Percentiles rank a stretch among this genome's conserved stretches.
Evolutionary conservation across 139 green algal species (phyloP).

Genomic region (Axilococcus clingmanii): DNA sequence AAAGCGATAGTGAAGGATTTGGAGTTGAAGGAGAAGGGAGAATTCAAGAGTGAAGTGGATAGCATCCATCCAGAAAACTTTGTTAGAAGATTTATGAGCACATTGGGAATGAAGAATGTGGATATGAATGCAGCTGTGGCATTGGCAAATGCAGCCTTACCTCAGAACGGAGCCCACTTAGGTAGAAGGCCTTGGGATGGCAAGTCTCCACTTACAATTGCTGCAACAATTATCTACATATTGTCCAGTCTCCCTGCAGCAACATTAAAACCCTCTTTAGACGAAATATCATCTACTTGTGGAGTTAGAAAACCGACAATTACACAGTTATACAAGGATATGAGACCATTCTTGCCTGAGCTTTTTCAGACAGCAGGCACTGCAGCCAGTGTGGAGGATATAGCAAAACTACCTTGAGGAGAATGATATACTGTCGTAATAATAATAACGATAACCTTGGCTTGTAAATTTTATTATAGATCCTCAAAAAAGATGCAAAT

Average conservation of each 20-base stretch:
- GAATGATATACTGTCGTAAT: background rate
- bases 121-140: slow-evolving; percentile 19
- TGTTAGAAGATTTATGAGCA: slow-evolving; percentile 41
- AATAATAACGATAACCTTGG: no score
- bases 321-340: slow-evolving; percentile 35
- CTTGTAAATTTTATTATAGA: no score
- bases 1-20: slow-evolving; percentile 50
- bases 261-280: slow-evolving; percentile 8
- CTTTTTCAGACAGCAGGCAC: slow-evolving; percentile 14
- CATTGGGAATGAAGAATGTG: slow-evolving; percentile 14
- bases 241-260: slow-evolving; percentile 36
- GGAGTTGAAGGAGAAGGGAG: slow-evolving; percentile 26
- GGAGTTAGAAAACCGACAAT: slow-evolving; percentile 52
- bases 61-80: slow-evolving; percentile 30
- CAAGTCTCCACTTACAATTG: slow-evolving; percentile 55
- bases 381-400: slow-evolving; percentile 13
- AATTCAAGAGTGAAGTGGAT: slow-evolving; percentile 19
- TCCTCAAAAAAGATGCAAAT: slow-evolving; percentile 56
- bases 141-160: slow-evolving; percentile 17
- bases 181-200: slow-evolving; percentile 50
- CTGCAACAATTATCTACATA: slow-evolving; percentile 59
- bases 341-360: slow-evolving; percentile 17
- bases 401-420: slow-evolving; percentile 4
- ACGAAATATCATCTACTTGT: slow-evolving; percentile 31
- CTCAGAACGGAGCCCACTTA: slow-evolving; percentile 4